Percentiles rank a stretch among this genome's conserved stretches.
Evolutionary conservation across 306 rosid genomes (phyloP).

Genomic region (Medicago ruthenica): DNA sequence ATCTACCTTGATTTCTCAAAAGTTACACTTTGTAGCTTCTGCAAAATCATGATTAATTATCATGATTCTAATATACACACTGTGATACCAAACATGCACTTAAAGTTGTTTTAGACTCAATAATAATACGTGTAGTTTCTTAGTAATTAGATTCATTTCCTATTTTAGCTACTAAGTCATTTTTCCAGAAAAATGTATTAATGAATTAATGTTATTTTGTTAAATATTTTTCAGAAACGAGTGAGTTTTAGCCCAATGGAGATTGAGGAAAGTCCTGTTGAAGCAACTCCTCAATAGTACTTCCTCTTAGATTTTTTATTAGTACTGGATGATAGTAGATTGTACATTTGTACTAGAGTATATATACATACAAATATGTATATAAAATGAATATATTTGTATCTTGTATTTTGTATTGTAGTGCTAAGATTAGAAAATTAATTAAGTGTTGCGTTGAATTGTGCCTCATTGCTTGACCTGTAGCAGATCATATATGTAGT

Average conservation of each 20-base stretch:
- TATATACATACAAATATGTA: neutral
- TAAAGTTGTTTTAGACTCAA: neutral
- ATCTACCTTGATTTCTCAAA: too few species aligned
- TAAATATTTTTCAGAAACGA: slow-evolving; percentile 58
- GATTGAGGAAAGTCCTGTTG: slow-evolving; percentile 53
- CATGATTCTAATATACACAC: too few species aligned
- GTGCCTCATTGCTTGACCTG: neutral
- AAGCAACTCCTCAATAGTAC: slow-evolving; percentile 23
- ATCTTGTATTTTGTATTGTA: neutral
- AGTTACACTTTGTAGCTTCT: too few species aligned
- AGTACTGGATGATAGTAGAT: neutral
- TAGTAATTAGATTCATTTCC: neutral
- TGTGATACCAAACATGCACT: too few species aligned
- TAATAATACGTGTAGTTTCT: slow-evolving; percentile 14
- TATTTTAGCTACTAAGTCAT: neutral
- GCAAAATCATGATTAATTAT: too few species aligned
- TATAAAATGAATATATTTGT: neutral
- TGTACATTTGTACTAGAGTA: slow-evolving; percentile 1
- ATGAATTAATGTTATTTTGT: neutral
- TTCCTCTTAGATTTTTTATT: neutral
- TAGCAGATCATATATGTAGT: too few species aligned
- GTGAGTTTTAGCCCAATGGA: slow-evolving; percentile 68
- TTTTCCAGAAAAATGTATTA: neutral
- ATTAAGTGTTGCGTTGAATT: neutral
- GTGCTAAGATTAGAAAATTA: neutral